A percentile compares a stretch with the other conserved stretches of the same genome.
phyloP scores from a whole-genome alignment of 1,284 basidiomycete genomes.

The Cryptococcus jaspeensis region DNA sequence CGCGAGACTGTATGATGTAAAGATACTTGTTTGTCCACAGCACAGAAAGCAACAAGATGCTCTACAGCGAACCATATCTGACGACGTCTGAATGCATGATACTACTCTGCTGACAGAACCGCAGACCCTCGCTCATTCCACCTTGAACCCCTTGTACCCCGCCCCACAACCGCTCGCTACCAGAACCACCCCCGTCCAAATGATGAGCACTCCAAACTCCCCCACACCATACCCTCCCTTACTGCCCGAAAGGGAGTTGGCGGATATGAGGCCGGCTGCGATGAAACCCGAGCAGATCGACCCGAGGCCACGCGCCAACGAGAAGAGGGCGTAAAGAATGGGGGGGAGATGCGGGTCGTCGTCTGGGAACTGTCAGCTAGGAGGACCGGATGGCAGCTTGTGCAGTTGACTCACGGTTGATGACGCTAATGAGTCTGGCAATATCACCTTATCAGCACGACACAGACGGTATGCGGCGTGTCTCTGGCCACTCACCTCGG shows the following conservation, averaged over 20 bases:
- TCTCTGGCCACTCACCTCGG: conserved; percentile 13
- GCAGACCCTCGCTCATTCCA: conserved; percentile 15
- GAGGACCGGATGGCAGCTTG: background rate
- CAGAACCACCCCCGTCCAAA: conserved; percentile 33
- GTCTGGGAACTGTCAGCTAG: conserved; percentile 6
- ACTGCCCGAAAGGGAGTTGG: conserved; percentile 13
- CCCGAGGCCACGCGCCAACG: conserved; percentile 31
- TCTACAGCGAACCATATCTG: too few relatives aligned
- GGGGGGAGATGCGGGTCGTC: conserved; percentile 28
- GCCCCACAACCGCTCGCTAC: conserved; percentile 26
- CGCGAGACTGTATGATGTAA: background rate
- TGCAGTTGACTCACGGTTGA: conserved; percentile 12
- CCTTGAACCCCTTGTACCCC: conserved; percentile 30
- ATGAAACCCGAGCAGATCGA: conserved; percentile 36
- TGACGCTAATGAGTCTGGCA: conserved; percentile 22
- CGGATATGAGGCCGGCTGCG: conserved; percentile 28
- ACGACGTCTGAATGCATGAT: too few relatives aligned
- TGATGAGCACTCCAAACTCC: conserved; percentile 30
- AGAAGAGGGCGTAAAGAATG: conserved; percentile 31
- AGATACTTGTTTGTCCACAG: too few relatives aligned
- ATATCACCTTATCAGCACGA: background rate
- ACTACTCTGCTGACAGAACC: background rate
- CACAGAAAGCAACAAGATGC: too few relatives aligned
- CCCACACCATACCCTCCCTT: conserved; percentile 32
- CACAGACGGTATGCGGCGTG: too few relatives aligned